Conservation (phyloP, 2,329 filamentous ascomycete species). For the Venturia oleaginea region DNA sequence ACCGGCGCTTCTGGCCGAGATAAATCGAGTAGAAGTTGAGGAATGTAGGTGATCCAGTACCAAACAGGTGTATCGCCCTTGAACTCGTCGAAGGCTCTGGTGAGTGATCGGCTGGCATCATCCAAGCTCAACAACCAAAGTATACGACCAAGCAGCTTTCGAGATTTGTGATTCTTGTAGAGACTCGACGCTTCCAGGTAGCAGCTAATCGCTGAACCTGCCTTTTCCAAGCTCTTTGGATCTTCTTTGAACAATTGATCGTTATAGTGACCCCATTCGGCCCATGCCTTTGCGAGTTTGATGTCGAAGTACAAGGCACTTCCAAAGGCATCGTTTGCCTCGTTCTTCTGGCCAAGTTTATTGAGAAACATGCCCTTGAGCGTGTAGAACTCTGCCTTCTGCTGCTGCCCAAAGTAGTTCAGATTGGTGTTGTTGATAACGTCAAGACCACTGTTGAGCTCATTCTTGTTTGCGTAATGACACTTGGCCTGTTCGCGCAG, state of each 20-base stretch:
- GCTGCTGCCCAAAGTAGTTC: conserved; percentile 91
- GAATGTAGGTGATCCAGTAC: conserved; percentile 99
- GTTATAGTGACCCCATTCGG: conserved; percentile 98
- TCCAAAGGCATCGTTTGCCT: conserved; percentile 89
- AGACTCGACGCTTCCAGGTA: conserved; percentile 93
- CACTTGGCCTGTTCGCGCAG: conserved; percentile 97
- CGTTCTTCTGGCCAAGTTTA: conserved; percentile 80
- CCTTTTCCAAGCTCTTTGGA: conserved; percentile 69
- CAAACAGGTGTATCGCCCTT: conserved; percentile 96
- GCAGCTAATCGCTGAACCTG: conserved; percentile 86
- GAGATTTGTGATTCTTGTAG: conserved; percentile 94
- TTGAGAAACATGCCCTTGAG: conserved; percentile 99
- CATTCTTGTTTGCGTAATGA: conserved; percentile 91
- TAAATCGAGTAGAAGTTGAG: conserved; percentile 84
- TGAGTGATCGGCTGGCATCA: conserved; percentile 73
- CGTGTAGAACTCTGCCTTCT: conserved; percentile 98
- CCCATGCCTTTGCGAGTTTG: conserved; percentile 92
- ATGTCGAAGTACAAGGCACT: conserved; percentile 95
- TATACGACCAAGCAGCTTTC: conserved; percentile 86
- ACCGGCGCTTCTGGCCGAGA: conserved; percentile 85
- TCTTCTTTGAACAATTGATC: conserved; percentile 93
- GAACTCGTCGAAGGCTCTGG: conserved; percentile 84
- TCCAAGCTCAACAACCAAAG: conserved; percentile 94
- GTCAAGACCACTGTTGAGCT: conserved; percentile 85
- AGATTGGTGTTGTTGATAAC: conserved; percentile 99